phyloP scores from a whole-genome alignment of 768 basidiomycete genomes.

The Naganishia vaughanmartiniae region DNA sequence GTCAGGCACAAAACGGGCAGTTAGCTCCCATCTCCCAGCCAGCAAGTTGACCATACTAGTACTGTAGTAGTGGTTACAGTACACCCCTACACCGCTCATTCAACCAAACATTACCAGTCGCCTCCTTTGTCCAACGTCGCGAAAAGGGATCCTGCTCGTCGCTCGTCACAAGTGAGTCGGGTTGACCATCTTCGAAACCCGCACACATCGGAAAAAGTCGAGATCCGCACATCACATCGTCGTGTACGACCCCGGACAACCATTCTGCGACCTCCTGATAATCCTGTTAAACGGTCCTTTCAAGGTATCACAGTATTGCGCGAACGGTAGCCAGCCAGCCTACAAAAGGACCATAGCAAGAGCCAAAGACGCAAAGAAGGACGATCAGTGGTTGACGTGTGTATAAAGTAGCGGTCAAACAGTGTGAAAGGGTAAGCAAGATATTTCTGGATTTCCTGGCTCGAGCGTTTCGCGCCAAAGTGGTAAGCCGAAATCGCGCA shows the following conservation, averaged over 20 bases:
- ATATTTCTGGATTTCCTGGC: background rate
- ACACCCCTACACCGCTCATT: too few species aligned
- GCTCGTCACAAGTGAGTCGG: too few species aligned
- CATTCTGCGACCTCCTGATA: background rate
- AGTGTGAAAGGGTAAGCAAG: constrained; percentile 7
- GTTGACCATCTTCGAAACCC: background rate
- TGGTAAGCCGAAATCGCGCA: background rate
- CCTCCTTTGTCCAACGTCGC: too few species aligned
- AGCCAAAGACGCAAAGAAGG: background rate
- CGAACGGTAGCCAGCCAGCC: background rate
- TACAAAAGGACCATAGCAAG: background rate
- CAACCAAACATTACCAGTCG: too few species aligned
- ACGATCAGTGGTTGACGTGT: background rate
- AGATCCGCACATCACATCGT: background rate
- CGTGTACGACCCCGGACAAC: background rate
- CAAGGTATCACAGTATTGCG: background rate
- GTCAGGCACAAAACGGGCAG: background rate
- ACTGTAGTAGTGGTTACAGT: too few species aligned
- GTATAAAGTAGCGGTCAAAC: background rate
- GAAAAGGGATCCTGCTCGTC: too few species aligned
- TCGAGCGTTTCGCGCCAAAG: background rate
- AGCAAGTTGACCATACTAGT: background rate
- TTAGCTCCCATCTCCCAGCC: background rate
- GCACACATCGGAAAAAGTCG: background rate
- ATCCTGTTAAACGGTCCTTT: background rate